Base-by-base conservation (phyloP, 768 basidiomycete genomes). In the Serendipita indica region DNA sequence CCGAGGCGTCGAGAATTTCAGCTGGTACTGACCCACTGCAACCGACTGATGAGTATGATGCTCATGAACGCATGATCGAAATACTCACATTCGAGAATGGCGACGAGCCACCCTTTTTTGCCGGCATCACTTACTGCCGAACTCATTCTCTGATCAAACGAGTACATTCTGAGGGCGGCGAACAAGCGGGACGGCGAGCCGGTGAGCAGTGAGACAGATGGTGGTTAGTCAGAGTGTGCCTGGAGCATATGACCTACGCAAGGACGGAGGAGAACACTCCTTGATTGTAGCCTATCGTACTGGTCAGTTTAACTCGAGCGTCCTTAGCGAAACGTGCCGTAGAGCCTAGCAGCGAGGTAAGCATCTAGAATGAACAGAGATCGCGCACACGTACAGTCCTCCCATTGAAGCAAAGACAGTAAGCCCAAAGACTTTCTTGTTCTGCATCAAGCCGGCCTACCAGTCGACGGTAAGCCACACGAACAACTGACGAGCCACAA, bases 221-320 rank as follows among this genome's bases (percentile, higher is more conserved):
- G 49, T 16, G n/a, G n/a, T 10, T 37, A 61, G 18, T 39, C 33
- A 54, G 16, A 22, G 5, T 35, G 13, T 33, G 14, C 25, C 30
- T 22, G 3, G n/a, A 7, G 16, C 5, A 37, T 61, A 64, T 28
- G 32, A 64, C 74, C 37, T 66, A 84, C 82, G 71, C 74, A 45
- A 87, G 77, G 28, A 86, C 83, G 61, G 82, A 79, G 32, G 84
- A 86, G 69, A 87, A 86, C 14, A 87, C 85, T 65, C 84, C 84
- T 77, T 82, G 83, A 63, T 82, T 83, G 69, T 83, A 84, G 10
- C 81, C 81, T 54, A 61, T 30, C 39, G 6, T 34, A 39, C 37
- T 25, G 57, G 30, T 54, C 37, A 59, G 37, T 22, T 39, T 22
- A 13, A 49, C 20, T 1, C 32, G 37, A 32, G 58, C 20, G 60